phyloP scores from a whole-genome alignment of 2,329 filamentous ascomycete genomes.

The Sordariomycetes sp. region DNA sequence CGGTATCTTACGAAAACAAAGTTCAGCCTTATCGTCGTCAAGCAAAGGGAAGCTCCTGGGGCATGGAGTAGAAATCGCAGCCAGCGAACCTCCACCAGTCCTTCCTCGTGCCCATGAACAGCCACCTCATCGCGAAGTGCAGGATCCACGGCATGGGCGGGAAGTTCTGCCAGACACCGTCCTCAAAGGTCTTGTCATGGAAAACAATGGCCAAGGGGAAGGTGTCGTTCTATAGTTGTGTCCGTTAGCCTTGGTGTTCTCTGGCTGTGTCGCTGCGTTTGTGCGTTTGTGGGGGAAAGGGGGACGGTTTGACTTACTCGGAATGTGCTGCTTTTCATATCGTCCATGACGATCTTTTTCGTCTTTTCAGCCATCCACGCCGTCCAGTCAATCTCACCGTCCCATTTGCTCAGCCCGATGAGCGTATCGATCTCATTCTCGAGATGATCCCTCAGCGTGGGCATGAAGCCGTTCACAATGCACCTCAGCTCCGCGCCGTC shows the following conservation, averaged over 20 bases:
- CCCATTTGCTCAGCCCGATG: slow-evolving; percentile 19
- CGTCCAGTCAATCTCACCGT: slow-evolving; percentile 23
- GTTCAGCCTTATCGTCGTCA: too few species aligned
- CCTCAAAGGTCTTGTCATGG: slow-evolving; percentile 16
- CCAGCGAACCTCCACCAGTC: slow-evolving; percentile 25
- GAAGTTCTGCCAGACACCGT: slow-evolving; percentile 14
- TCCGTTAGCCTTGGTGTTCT: not conserved
- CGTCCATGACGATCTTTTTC: slow-evolving; percentile 6
- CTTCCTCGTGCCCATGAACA: slow-evolving; percentile 22
- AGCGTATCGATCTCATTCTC: slow-evolving; percentile 27
- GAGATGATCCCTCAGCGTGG: slow-evolving; percentile 23
- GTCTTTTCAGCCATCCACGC: slow-evolving; percentile 15
- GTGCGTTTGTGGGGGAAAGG: not conserved
- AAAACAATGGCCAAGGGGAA: slow-evolving; percentile 14
- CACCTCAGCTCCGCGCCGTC: slow-evolving; percentile 17
- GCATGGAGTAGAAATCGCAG: slow-evolving; percentile 17
- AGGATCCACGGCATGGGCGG: slow-evolving; percentile 17
- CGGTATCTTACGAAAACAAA: too few species aligned
- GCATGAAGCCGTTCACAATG: slow-evolving; percentile 25
- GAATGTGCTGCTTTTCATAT: not conserved
- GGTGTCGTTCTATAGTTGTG: slow-evolving; percentile 9
- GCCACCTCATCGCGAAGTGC: slow-evolving; percentile 18
- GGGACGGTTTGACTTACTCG: not conserved
- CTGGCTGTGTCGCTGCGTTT: not conserved
- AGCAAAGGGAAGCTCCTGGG: slow-evolving; percentile 24